These are phyloP conservation scores for Phytophthora rubi DNA, from an alignment of 352 stramenopile species.

Conservation along the genomic window DNA sequence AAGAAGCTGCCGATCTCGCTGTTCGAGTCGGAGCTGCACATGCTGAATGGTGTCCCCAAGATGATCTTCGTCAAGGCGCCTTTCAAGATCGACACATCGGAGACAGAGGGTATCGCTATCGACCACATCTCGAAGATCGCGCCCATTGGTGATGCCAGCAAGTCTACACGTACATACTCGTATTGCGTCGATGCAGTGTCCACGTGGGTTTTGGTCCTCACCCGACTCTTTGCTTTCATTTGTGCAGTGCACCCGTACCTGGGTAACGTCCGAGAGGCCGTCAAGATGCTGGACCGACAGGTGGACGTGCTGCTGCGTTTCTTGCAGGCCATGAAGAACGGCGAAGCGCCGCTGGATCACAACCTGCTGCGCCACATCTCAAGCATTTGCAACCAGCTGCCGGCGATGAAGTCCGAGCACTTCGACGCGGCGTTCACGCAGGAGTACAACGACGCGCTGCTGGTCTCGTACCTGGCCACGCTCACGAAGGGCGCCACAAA, in stretches of 20 bases:
- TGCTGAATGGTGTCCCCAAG: constrained; percentile 84
- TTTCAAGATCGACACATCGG: constrained; percentile 89
- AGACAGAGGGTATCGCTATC: constrained; percentile 87
- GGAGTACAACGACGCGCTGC: constrained; percentile 85
- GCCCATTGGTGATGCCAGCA: constrained; percentile 67
- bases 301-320: constrained; percentile 79
- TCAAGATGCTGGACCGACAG: constrained; percentile 88
- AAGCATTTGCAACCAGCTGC: constrained; percentile 86
- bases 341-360: constrained; percentile 77
- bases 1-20: constrained; percentile 90
- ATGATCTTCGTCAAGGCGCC: constrained; percentile 91
- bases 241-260: constrained; percentile 77
- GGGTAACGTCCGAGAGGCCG: constrained; percentile 79
- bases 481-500: constrained; percentile 85
- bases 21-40: constrained; percentile 88
- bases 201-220: constrained; percentile 5
- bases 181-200: neutral
- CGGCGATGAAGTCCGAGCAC: constrained; percentile 72
- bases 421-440: constrained; percentile 81
- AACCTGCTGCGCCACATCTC: constrained; percentile 86
- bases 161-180: constrained; percentile 67
- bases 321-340: constrained; percentile 76
- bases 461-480: constrained; percentile 85
- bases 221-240: constrained; percentile 14
- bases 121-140: constrained; percentile 91